Evolutionary conservation across 2,329 filamentous ascomycete genomes (phyloP).

Genomic region (Colletotrichum viniferum): DNA sequence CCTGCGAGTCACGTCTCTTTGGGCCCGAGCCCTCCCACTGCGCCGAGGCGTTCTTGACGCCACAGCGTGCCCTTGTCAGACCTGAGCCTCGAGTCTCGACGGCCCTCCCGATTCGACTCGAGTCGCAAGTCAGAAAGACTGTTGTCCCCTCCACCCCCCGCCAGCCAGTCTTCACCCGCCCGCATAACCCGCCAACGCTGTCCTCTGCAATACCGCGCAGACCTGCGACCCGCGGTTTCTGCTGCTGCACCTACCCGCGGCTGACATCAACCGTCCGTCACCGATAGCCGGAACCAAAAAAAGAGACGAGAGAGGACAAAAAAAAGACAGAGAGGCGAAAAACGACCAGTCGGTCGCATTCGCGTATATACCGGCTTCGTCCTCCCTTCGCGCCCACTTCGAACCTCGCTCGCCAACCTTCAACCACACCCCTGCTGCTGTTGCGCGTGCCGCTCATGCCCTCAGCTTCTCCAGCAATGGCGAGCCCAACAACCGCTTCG

Average conservation of each 20-base stretch:
- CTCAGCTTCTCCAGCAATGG: conserved; percentile 18
- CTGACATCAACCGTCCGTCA: conserved; percentile 12
- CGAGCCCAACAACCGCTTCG: conserved; percentile 30
- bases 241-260: background rate
- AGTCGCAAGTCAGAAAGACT: conserved; percentile 1
- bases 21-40: conserved; percentile 20
- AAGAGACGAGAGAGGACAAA: background rate
- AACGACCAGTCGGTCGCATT: conserved; percentile 1
- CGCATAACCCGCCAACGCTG: conserved; percentile 11
- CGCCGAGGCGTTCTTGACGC: conserved; percentile 26
- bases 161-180: background rate
- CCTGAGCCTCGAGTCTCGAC: conserved; percentile 8
- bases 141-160: background rate
- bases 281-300: conserved; percentile 2
- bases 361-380: conserved; percentile 11
- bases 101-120: conserved; percentile 11
- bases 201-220: background rate
- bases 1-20: conserved; percentile 18
- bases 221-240: background rate
- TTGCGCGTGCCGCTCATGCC: conserved; percentile 7
- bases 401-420: background rate
- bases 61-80: conserved; percentile 19
- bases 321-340: background rate
- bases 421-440: background rate
- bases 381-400: background rate